Evolutionary conservation across 306 rosid species (phyloP), one percentile per base, ranked within the genome.

Genomic region (Gleditsia sinensis): DNA sequence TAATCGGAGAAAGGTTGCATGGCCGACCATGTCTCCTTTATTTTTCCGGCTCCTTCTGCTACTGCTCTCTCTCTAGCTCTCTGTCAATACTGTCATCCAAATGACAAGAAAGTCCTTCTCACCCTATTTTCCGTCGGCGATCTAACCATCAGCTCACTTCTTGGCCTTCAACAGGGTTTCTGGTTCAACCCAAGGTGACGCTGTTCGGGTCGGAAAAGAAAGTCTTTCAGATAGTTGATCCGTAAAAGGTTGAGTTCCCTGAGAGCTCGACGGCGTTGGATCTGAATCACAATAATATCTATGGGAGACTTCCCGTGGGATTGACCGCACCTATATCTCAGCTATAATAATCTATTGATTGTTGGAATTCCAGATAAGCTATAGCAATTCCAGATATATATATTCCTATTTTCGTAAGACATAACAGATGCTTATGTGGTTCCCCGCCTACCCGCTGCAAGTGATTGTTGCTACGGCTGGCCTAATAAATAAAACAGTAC

Each of bases 361-460:
- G n/a, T n/a, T n/a, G n/a, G n/a, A n/a, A n/a, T n/a, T n/a, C n/a
- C n/a, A n/a, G n/a, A n/a, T n/a, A n/a, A n/a, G n/a, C n/a, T n/a
- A n/a, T n/a, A n/a, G n/a, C n/a, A n/a, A n/a, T n/a, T n/a, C n/a
- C n/a, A n/a, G n/a, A n/a, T n/a, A n/a, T n/a, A n/a, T 5, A 4
- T 1, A 25, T 32, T 55, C 62, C 9, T 27, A 55, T 27, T 5
- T 9, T 1, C 62, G n/a, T n/a, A n/a, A n/a, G n/a, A n/a, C n/a
- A 55, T 28, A 55, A 55, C 62, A 55, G 27, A 19, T 25, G 62
- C 62, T 55, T 55, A 19, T 55, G 62, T 13, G 62, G 62, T 34
- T 25, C 62, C 62, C 62, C 60, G n/a, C 60, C 25, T 12, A 17
- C 60, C 3, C 36, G 4, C 62, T 55, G 62, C 62, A 55, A 13